A percentile compares a stretch with the other conserved stretches of the same genome.
Conservation (phyloP, 1,284 basidiomycete species). For the Irpex sp. region DNA sequence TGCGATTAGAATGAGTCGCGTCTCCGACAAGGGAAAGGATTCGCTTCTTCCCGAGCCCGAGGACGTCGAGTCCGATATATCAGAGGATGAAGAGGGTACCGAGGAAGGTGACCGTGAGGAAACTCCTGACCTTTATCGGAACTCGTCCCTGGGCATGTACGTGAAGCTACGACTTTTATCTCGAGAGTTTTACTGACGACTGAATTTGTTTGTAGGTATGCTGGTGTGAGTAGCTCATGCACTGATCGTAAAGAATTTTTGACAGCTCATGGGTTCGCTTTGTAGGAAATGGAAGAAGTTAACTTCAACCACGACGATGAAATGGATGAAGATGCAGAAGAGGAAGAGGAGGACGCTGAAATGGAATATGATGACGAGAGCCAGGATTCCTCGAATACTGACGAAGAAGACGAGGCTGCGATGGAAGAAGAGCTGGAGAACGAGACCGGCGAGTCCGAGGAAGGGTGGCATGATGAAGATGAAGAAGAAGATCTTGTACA, state of each 20-base stretch:
- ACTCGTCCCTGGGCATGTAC: slow-evolving; percentile 94
- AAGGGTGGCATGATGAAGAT: slow-evolving; percentile 63
- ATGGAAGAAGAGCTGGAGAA: slow-evolving; percentile 62
- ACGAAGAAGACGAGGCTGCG: slow-evolving; percentile 65
- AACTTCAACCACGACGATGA: slow-evolving; percentile 70
- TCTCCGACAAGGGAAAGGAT: slow-evolving; percentile 70
- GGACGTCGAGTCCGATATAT: slow-evolving; percentile 54
- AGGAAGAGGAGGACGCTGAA: slow-evolving; percentile 80
- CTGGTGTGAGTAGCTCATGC: slow-evolving; percentile 55
- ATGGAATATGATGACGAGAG: slow-evolving; percentile 85
- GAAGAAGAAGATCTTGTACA: slow-evolving; percentile 57
- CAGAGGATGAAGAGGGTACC: slow-evolving; percentile 54
- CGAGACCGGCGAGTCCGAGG: slow-evolving; percentile 59
- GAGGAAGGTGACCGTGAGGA: slow-evolving; percentile 60
- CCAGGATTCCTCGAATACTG: slow-evolving; percentile 71
- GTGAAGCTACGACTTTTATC: slow-evolving; percentile 25
- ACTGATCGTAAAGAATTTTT: neutral
- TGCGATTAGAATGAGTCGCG: slow-evolving; percentile 95
- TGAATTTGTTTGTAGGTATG: slow-evolving; percentile 48
- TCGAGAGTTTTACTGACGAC: neutral
- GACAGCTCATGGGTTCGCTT: neutral
- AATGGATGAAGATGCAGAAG: slow-evolving; percentile 79
- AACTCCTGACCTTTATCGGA: slow-evolving; percentile 93
- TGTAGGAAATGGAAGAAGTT: slow-evolving; percentile 79
- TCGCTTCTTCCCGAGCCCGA: slow-evolving; percentile 48